Conservation (phyloP, 164 flowering plant species). For the Aristolochia contorta region DNA sequence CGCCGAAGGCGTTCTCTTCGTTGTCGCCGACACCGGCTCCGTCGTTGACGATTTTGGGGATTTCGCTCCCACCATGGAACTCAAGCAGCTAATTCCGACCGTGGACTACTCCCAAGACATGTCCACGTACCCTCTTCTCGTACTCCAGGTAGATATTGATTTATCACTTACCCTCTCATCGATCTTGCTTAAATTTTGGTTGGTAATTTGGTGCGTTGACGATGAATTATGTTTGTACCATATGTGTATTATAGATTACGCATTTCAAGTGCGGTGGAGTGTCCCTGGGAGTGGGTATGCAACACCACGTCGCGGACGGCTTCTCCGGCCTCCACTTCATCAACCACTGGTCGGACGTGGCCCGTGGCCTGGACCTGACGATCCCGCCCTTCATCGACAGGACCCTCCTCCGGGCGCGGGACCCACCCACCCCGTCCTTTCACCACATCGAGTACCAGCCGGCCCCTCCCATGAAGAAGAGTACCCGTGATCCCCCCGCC, state of each 20-base stretch:
- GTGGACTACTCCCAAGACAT: slow-evolving; percentile 38
- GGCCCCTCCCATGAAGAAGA: slow-evolving; percentile 32
- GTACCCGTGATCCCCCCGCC: slow-evolving; percentile 3
- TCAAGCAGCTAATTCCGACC: slow-evolving; percentile 36
- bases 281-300: slow-evolving; percentile 50
- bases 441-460: slow-evolving; percentile 55
- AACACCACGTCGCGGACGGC: slow-evolving; percentile 66
- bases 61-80: slow-evolving; percentile 39
- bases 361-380: slow-evolving; percentile 48
- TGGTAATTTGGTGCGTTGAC: no score
- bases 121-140: slow-evolving; percentile 29
- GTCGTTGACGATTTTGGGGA: slow-evolving; percentile 48
- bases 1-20: slow-evolving; percentile 41
- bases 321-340: slow-evolving; percentile 53
- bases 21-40: slow-evolving; percentile 35
- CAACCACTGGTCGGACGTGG: slow-evolving; percentile 59
- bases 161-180: no score
- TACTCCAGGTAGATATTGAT: slow-evolving; percentile 57
- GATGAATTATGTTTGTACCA: background rate
- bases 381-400: slow-evolving; percentile 58
- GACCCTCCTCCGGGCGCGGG: slow-evolving; percentile 45
- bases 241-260: slow-evolving; percentile 56
- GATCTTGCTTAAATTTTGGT: no score
- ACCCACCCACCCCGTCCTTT: slow-evolving; percentile 47
- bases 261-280: slow-evolving; percentile 18